Conservation (phyloP, 345 rosid species). For the Gossypium rotundifolium region DNA sequence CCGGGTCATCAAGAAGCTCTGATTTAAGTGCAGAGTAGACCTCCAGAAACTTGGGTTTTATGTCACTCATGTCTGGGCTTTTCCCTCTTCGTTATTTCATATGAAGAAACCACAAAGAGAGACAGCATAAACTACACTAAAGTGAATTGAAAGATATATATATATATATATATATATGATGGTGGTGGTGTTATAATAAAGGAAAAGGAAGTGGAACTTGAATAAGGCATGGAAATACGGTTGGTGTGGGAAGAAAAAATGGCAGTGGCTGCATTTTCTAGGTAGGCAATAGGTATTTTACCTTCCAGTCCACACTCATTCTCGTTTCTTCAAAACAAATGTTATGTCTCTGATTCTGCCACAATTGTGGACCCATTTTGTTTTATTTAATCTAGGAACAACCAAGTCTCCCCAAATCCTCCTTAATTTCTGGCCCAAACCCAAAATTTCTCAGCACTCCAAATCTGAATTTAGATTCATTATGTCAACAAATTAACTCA, state of each 20-base stretch:
- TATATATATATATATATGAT: background rate
- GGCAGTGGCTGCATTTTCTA: background rate
- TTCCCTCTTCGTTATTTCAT: background rate
- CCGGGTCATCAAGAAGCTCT: conserved; percentile 77
- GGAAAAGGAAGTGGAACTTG: background rate
- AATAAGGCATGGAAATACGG: background rate
- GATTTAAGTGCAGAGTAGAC: conserved; percentile 35
- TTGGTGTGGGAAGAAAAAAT: background rate
- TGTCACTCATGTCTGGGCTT: background rate
- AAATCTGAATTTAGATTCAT: background rate
- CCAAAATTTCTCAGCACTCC: background rate
- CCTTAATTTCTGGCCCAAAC: background rate
- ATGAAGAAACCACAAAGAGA: background rate
- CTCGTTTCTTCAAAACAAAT: too few species aligned
- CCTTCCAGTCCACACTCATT: background rate
- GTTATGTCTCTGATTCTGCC: too few species aligned
- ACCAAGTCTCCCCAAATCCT: background rate
- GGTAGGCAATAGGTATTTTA: background rate
- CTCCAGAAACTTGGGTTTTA: conserved; percentile 1
- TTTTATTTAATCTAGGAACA: too few species aligned
- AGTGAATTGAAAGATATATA: background rate
- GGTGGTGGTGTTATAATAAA: background rate
- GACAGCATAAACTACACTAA: background rate
- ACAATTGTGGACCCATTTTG: background rate
- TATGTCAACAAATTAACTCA: background rate